phyloP scores from a whole-genome alignment of 2,329 filamentous ascomycete species.

The Diaporthe destruens region DNA sequence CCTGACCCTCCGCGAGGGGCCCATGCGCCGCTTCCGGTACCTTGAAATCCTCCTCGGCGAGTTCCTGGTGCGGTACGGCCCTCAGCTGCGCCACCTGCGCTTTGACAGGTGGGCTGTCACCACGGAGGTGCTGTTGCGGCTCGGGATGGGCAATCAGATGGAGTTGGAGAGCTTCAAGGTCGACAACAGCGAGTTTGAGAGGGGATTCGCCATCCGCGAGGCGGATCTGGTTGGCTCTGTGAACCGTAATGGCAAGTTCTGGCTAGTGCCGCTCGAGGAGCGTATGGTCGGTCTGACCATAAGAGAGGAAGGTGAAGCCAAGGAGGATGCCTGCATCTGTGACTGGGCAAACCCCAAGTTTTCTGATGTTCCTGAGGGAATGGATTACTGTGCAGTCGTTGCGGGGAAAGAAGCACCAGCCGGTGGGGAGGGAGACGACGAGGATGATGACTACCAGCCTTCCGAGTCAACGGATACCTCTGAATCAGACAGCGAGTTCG shows the following conservation, averaged over 20 bases:
- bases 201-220: not conserved
- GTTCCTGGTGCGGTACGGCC: not conserved
- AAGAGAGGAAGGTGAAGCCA: not conserved
- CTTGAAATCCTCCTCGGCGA: not conserved
- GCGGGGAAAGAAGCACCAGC: too few relatives aligned
- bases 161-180: not conserved
- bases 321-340: not conserved
- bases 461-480: not conserved
- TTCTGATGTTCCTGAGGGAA: not conserved
- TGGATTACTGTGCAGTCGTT: not conserved
- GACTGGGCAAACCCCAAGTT: conserved; percentile 3
- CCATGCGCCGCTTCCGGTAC: not conserved
- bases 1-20: not conserved
- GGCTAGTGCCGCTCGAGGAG: not conserved
- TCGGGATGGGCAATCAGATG: too few relatives aligned
- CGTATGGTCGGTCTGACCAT: not conserved
- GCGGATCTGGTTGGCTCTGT: not conserved
- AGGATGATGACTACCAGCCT: not conserved
- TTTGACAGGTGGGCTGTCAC: not conserved
- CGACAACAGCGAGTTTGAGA: not conserved
- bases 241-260: not conserved
- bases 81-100: not conserved
- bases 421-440: not conserved
- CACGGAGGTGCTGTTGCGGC: not conserved
- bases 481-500: not conserved